Conservation (phyloP, 2,329 filamentous ascomycete species). For the Aspergillus sp. region DNA sequence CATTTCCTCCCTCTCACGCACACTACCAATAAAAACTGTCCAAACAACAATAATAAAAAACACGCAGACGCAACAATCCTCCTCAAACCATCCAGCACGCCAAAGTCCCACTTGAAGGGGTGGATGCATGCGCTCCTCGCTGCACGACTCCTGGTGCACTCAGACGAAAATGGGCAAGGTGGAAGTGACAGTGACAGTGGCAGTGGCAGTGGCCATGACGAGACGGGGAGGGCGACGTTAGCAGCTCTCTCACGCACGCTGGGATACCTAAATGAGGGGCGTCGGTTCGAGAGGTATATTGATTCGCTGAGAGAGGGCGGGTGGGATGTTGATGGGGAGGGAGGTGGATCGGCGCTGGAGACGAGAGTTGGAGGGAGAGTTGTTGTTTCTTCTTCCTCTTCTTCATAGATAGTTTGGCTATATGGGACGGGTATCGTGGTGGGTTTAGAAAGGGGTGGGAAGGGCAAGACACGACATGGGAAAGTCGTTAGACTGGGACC, state of each 20-base stretch:
- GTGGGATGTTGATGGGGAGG: constrained; percentile 64
- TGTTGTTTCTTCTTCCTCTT: constrained; percentile 2
- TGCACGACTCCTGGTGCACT: constrained; percentile 30
- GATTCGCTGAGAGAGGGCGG: constrained; percentile 49
- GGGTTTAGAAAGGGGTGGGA: too few species aligned
- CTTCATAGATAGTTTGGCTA: neutral
- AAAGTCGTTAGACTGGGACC: too few species aligned
- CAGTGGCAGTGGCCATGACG: neutral
- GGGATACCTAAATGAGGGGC: constrained; percentile 38
- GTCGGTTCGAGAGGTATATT: constrained; percentile 47
- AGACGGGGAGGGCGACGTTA: neutral
- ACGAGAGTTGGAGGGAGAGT: constrained; percentile 55
- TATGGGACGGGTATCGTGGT: too few species aligned
- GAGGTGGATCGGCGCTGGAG: constrained; percentile 55
- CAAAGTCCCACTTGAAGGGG: constrained; percentile 56
- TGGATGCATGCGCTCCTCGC: constrained; percentile 62
- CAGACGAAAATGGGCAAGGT: neutral
- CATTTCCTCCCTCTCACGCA: constrained; percentile 44
- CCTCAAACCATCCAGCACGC: constrained; percentile 58
- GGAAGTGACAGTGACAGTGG: neutral
- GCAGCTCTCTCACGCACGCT: constrained; percentile 44
- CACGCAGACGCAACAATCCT: constrained; percentile 55
- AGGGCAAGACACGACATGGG: too few species aligned
- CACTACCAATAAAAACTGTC: constrained; percentile 6
- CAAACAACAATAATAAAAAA: neutral